Evolutionary conservation across 164 flowering plant species (phyloP).

Genomic region (Stephania japonica): DNA sequence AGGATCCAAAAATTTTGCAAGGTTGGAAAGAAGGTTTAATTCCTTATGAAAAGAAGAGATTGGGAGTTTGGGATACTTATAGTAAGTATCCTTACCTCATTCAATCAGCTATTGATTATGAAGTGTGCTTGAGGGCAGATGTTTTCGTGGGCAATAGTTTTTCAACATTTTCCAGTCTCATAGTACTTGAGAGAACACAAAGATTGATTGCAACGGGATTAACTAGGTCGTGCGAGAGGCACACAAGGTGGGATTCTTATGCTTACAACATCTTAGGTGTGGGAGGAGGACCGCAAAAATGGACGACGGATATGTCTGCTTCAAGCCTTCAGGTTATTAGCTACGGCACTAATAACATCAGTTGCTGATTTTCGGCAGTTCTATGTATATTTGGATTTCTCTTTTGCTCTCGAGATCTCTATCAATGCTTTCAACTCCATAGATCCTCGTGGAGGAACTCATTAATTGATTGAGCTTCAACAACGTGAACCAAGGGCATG

Average conservation of each 20-base stretch:
- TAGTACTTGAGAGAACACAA: conserved; percentile 84
- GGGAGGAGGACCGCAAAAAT: conserved; percentile 54
- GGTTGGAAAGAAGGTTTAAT: conserved; percentile 78
- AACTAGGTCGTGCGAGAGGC: conserved; percentile 31
- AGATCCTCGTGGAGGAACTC: neutral
- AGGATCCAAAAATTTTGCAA: conserved; percentile 51
- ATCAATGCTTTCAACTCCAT: neutral
- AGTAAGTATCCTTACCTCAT: conserved; percentile 74
- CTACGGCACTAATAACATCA: conserved; percentile 68
- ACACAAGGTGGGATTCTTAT: conserved; percentile 72
- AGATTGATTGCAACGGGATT: conserved; percentile 45
- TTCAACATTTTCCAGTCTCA: conserved; percentile 91
- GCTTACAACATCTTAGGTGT: conserved; percentile 76
- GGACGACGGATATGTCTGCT: conserved; percentile 81
- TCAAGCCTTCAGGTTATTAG: conserved; percentile 71
- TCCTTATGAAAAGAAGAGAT: conserved; percentile 76
- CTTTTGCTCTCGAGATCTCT: neutral
- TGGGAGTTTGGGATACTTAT: conserved; percentile 69
- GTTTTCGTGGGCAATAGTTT: conserved; percentile 90
- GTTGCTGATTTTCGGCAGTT: conserved; percentile 33
- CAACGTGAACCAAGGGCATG: neutral
- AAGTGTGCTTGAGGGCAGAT: conserved; percentile 86
- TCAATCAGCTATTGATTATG: conserved; percentile 93
- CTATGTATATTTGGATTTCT: neutral
- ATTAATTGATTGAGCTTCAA: neutral